phyloP scores from a whole-genome alignment of 768 basidiomycete genomes.

The Calvatia gigantea region DNA sequence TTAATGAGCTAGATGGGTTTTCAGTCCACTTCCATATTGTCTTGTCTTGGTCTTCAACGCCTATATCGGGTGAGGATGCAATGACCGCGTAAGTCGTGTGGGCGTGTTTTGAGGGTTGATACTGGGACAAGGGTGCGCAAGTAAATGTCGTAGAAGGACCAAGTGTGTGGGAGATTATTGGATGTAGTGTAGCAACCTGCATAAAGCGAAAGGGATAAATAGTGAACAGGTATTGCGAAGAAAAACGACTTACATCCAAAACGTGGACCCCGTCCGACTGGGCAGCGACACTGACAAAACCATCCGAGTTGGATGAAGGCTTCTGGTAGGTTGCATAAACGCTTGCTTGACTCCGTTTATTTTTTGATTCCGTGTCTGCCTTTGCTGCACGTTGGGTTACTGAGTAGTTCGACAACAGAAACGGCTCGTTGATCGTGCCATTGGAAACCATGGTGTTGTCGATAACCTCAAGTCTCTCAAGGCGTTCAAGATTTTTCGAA shows the following conservation, averaged over 20 bases:
- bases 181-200: conserved; percentile 61
- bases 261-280: conserved; percentile 77
- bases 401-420: conserved; percentile 35
- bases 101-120: conserved; percentile 28
- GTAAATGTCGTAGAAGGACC: conserved; percentile 63
- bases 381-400: conserved; percentile 10
- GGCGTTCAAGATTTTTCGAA: conserved; percentile 7
- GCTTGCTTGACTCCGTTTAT: conserved; percentile 11
- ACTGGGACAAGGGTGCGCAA: conserved; percentile 50
- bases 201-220: not conserved
- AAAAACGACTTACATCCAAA: conserved; percentile 48
- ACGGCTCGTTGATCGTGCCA: conserved; percentile 32
- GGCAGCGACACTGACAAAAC: conserved; percentile 62
- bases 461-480: not conserved
- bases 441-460: conserved; percentile 2
- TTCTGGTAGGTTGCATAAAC: conserved; percentile 15
- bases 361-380: conserved; percentile 15
- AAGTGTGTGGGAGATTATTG: conserved; percentile 65
- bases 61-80: conserved; percentile 39
- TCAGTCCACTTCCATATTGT: conserved; percentile 66
- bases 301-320: conserved; percentile 33
- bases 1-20: conserved; percentile 27
- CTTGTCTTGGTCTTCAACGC: conserved; percentile 36
- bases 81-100: conserved; percentile 58
- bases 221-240: not conserved